These are phyloP conservation scores for Magnolia sinica DNA, from an alignment of 164 flowering plant species.

Conservation along the genomic window DNA sequence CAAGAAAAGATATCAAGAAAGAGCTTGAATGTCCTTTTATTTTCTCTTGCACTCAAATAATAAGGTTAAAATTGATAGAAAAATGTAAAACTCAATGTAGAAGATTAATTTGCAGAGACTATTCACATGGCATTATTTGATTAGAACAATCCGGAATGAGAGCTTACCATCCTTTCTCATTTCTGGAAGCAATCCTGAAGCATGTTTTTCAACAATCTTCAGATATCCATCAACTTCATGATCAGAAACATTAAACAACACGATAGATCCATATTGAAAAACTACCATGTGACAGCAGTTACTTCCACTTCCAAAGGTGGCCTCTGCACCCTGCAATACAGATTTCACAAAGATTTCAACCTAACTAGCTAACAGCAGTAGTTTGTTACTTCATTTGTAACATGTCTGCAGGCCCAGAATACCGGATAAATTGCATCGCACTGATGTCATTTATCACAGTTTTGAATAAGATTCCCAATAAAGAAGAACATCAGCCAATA, in stretches of 20 bases:
- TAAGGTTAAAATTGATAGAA: no score
- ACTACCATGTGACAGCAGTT: constrained; percentile 81
- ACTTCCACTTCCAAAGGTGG: constrained; percentile 54
- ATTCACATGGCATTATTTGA: background rate
- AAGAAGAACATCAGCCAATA: background rate
- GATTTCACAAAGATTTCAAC: background rate
- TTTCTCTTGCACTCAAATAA: no score
- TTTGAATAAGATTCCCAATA: background rate
- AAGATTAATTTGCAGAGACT: background rate
- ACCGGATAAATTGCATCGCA: background rate
- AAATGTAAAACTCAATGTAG: no score
- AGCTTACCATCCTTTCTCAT: constrained; percentile 90
- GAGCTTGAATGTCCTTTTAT: no score
- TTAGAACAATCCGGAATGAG: background rate
- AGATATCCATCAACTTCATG: constrained; percentile 73
- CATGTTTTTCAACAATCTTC: constrained; percentile 70
- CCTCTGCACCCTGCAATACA: constrained; percentile 28
- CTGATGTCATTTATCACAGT: background rate
- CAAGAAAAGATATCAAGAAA: no score
- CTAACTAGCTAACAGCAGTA: background rate
- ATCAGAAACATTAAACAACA: constrained; percentile 76
- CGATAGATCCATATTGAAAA: constrained; percentile 91
- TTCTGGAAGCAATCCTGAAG: constrained; percentile 85
- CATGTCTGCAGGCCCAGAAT: background rate
- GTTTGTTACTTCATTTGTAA: background rate